A percentile compares a stretch with the other conserved stretches of the same genome.
Conservation (phyloP, 2,329 filamentous ascomycete genomes). For the Arthroderma uncinatum region DNA sequence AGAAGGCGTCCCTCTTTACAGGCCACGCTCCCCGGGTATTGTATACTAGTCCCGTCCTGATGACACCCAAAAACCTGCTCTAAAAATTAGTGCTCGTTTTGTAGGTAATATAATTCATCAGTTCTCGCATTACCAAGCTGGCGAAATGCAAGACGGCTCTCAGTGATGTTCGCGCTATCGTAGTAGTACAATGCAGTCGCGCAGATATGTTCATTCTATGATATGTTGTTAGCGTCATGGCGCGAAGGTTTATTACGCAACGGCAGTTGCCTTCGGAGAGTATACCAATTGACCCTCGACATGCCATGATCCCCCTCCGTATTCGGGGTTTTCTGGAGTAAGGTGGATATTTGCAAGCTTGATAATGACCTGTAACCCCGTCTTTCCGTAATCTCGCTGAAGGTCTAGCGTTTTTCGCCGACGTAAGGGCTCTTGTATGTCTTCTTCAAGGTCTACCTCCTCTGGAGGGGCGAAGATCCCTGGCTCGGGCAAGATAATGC, state of each 20-base stretch:
- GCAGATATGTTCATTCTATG: conserved; percentile 51
- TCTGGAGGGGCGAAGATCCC: conserved; percentile 12
- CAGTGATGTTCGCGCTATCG: conserved; percentile 49
- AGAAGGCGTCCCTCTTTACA: conserved; percentile 16
- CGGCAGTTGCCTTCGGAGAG: not conserved
- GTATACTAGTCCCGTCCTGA: conserved; percentile 6
- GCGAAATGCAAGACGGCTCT: conserved; percentile 42
- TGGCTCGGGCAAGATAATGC: conserved; percentile 14
- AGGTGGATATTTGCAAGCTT: conserved; percentile 52
- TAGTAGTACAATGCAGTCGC: conserved; percentile 54
- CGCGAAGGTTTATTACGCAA: no score
- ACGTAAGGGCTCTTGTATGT: conserved; percentile 18
- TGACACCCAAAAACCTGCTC: conserved; percentile 10
- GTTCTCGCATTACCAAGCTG: conserved; percentile 25
- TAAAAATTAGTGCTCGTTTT: conserved; percentile 12
- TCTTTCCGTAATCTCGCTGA: conserved; percentile 22
- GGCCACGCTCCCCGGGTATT: conserved; percentile 12
- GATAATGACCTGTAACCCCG: conserved; percentile 49
- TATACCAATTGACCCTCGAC: conserved; percentile 40
- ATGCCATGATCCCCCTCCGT: conserved; percentile 34
- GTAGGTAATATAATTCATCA: conserved; percentile 24
- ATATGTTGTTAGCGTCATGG: not conserved
- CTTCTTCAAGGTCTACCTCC: not conserved
- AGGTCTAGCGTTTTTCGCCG: conserved; percentile 16
- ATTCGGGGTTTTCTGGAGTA: conserved; percentile 46